Evolutionary conservation across 1,284 basidiomycete genomes (phyloP), one percentile per base, ranked within the genome.

Genomic region (Gymnopus androsaceus): DNA sequence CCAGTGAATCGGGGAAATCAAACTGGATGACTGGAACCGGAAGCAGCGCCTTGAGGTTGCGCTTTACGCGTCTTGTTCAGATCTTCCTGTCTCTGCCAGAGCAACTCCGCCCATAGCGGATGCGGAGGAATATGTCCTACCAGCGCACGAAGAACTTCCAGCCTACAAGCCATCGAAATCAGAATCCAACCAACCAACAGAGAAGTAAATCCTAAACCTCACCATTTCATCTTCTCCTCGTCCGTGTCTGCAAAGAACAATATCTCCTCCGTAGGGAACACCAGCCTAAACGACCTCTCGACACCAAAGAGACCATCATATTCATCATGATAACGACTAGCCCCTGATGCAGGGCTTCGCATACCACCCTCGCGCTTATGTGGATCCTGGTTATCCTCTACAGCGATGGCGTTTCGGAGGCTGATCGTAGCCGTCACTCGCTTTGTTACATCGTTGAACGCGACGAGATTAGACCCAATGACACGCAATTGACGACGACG

Each of bases 361-460:
- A 74, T 66, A 46, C 72, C 71, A 2, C 27, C 44, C 23, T 30
- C 41, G 19, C 40, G 30, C 15, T 69, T 69, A 30, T 78, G 78
- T 30, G 76, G 71, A 56, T 84, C 82, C 63, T 87, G 83, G 49
- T 90, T 83, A 66, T 97, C 94, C 60, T 90, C 84, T 3, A 98
- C 80, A 0, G 79, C 75, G 4, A 86, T 75, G 4, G 92, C 94
- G 69, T 94, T 90, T 69, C 90, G 88, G 17, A 99, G 78, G 69
- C 97, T 93, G 62, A 98, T 97, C 30, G 90, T 94, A 19, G 92
- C 85, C 1, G 88, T 95, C 1, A 92, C 87, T 64, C 88, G 91
- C 76, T 91, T 94, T 23, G 96, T 98, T 3, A 98, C 87, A 65
- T 98, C 94, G 66, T 92, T 96, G 76, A 91, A 96, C 1, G 95